Evolutionary conservation across 345 rosid species (phyloP), one percentile per base, ranked within the genome.

Genomic region (Melaleuca quinquenervia): DNA sequence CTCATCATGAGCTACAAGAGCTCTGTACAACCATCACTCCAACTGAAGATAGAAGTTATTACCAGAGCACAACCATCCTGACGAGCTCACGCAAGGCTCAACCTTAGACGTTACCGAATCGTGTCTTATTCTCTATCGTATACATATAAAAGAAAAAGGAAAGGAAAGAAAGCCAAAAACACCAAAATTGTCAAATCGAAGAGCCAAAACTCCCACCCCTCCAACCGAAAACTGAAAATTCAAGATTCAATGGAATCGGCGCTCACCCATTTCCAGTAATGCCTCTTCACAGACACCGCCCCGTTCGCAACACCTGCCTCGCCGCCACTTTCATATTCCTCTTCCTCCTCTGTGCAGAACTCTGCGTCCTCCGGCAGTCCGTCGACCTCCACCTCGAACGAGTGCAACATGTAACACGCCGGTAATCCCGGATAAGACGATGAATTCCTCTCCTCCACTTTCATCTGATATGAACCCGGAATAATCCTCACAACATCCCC

Each of bases 181-280:
- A 54, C 22, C 44, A 60, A 55, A 55, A 84, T 32, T 62, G 76
- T 26, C 44, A 60, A 85, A 51, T 51, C 12, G 52, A 41, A 56
- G 52, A 18, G 56, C 53, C 55, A 89, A 70, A 80, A 54, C 82
- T 84, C 64, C 50, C 86, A 50, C 36, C 51, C n/a, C 62, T 53
- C 85, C 48, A n/a, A 52, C 21, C 48, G n/a, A 16, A 74, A 32
- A 6, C 85, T 55, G 6, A 41, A 54, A 60, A 32, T 56, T 89
- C 84, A 95, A 54, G 91, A 84, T 85, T 83, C 85, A 89, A 92
- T 76, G 21, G 90, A 92, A 91, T 88, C 92, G 50, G 90, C 86
- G 89, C 92, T 90, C 90, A 97, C 96, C 99, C 98, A 96, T 88
- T 92, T 91, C 99, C 98, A 97, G 87, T 90, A 90, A 91, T 97